phyloP scores from a whole-genome alignment of 345 rosid genomes.

The Geranium brycei region DNA sequence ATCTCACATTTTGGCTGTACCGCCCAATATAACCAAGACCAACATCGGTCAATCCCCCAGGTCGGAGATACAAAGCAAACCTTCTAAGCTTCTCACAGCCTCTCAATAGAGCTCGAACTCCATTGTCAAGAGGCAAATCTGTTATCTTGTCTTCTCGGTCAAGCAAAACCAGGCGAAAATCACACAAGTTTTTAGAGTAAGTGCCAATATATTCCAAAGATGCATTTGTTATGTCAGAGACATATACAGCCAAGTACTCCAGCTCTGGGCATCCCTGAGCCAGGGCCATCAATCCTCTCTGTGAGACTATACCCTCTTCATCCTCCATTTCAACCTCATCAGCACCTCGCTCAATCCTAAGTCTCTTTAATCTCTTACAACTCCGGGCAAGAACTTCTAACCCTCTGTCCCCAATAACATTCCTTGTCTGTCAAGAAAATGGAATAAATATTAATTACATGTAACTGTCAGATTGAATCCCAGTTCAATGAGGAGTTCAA shows the following conservation, averaged over 20 bases:
- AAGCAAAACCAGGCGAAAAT: slow-evolving; percentile 82
- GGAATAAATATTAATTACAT: not conserved
- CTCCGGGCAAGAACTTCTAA: slow-evolving; percentile 63
- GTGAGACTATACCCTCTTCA: slow-evolving; percentile 78
- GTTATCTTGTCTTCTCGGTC: slow-evolving; percentile 58
- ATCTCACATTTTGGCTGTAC: slow-evolving; percentile 65
- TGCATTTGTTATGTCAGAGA: slow-evolving; percentile 69
- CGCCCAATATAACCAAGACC: slow-evolving; percentile 69
- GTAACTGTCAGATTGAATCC: not conserved
- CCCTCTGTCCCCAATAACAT: slow-evolving; percentile 90
- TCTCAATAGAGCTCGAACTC: slow-evolving; percentile 68
- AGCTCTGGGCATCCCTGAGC: slow-evolving; percentile 77
- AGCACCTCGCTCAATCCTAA: slow-evolving; percentile 85
- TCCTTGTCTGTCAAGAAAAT: slow-evolving; percentile 61
- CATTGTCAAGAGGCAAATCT: slow-evolving; percentile 80
- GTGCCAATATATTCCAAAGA: slow-evolving; percentile 57
- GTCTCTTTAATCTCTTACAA: slow-evolving; percentile 69
- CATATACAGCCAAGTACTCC: slow-evolving; percentile 75
- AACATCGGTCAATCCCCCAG: slow-evolving; percentile 68
- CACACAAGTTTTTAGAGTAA: slow-evolving; percentile 52
- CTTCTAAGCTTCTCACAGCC: slow-evolving; percentile 74
- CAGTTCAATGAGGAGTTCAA: not conserved
- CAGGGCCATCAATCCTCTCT: slow-evolving; percentile 69
- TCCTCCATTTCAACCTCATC: slow-evolving; percentile 82
- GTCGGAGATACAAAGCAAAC: slow-evolving; percentile 72